Evolutionary conservation across 495 filamentous ascomycete genomes (phyloP).

Genomic region (Platismatia glauca): DNA sequence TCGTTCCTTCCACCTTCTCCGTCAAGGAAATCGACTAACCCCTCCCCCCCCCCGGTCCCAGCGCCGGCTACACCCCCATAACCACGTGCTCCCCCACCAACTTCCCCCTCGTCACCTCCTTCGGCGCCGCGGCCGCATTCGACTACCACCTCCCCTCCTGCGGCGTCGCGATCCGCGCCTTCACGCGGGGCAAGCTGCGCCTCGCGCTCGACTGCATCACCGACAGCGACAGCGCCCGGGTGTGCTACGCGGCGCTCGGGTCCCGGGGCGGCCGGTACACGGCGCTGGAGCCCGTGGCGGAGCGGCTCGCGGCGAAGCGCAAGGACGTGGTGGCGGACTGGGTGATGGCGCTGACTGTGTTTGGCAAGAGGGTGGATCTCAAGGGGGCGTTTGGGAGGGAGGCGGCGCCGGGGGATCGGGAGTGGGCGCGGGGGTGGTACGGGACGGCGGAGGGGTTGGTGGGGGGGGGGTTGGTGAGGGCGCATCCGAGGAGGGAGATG

Average conservation of each 20-base stretch:
- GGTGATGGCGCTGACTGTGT: too few species aligned
- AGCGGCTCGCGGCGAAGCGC: too few species aligned
- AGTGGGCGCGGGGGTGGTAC: too few species aligned
- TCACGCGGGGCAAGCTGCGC: constrained; percentile 31
- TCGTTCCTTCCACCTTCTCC: too few species aligned
- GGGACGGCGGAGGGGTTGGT: too few species aligned
- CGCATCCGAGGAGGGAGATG: too few species aligned
- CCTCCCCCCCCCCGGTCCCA: not conserved
- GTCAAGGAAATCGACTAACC: too few species aligned
- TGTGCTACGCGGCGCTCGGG: constrained; percentile 37
- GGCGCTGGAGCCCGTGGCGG: constrained; percentile 31
- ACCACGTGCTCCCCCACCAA: constrained; percentile 49
- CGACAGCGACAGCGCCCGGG: constrained; percentile 30
- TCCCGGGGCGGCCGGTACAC: constrained; percentile 37
- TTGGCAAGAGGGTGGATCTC: too few species aligned
- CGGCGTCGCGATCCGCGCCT: constrained; percentile 34
- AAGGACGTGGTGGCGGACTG: too few species aligned
- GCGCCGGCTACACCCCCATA: constrained; percentile 38
- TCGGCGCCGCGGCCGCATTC: constrained; percentile 45
- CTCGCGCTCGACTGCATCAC: constrained; percentile 38
- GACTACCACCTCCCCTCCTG: constrained; percentile 43
- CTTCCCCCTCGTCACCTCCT: constrained; percentile 41
- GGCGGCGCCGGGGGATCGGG: too few species aligned
- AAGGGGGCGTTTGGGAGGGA: too few species aligned
- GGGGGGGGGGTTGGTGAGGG: too few species aligned